Base-by-base conservation (phyloP, 2,329 filamentous ascomycete genomes). In the Pseudodiploospora longispora region DNA sequence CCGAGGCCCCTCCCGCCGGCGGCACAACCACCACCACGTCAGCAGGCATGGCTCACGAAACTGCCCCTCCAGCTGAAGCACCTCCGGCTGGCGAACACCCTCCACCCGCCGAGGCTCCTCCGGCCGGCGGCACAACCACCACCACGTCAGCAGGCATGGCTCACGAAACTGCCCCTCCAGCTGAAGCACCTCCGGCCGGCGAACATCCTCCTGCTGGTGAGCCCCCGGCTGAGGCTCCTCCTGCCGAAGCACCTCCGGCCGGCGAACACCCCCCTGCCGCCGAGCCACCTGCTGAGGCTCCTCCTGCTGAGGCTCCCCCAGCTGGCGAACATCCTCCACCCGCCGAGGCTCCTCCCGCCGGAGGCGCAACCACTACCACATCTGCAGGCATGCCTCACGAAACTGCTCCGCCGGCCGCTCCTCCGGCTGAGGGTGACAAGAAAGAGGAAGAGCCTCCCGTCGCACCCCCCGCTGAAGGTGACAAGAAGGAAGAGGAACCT, bases 381-480 rank as follows among this genome's bases (percentile, higher is more conserved):
- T 19, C 19, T 19, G 27, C 43, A 28, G 27, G 30, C 6, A 34
- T 35, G 6, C 29, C 39, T 19, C 12, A 40, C 7, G 38, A 41
- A 5, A 34, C 31, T 9, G 37, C 37, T 3, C 28, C 30, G n/a
- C 32, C 30, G 9, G 31, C 30, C 10, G 41, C n/a, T 19, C 8
- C 8, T 7, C 10, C 35, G n/a, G 35, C 19, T 19, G 19, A 19
- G 19, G 19, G 19, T 19, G 19, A 19, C 19, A 19, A 19, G 19
- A 19, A 19, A 19, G 19, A 19, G 19, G 19, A 19, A 19, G 19
- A 19, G 3, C 27, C 35, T 9, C 28, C 36, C n/a, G n/a, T n/a
- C n/a, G n/a, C n/a, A n/a, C n/a, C n/a, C n/a, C n/a, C n/a, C n/a
- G 29, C 27, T 5, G 36, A 38, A 43, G 36, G 37, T 40, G 32